Evolutionary conservation across 176 grass and related monocot species (phyloP).

Genomic region (Musa beccarii): DNA sequence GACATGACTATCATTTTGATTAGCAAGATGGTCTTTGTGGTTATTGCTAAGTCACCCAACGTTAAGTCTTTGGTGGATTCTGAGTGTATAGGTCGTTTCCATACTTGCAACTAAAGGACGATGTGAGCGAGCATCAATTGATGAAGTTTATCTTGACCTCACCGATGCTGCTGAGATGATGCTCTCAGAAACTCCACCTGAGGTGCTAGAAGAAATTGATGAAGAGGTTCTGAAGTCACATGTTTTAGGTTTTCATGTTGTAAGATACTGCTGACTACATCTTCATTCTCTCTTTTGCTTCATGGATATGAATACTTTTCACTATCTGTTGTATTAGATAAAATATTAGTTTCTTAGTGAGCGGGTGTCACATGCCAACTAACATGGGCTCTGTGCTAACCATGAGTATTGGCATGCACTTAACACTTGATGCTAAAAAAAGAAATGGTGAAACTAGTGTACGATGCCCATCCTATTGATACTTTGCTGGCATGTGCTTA

Average conservation of each 20-base stretch:
- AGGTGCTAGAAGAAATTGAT: constrained; percentile 25
- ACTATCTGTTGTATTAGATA: neutral
- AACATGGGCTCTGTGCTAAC: neutral
- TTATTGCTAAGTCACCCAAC: neutral
- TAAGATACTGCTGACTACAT: constrained; percentile 24
- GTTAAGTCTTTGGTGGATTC: neutral
- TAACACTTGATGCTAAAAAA: neutral
- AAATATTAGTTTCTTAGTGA: neutral
- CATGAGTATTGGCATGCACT: neutral
- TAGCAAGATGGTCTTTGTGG: neutral
- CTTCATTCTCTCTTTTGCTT: neutral
- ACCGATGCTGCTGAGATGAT: constrained; percentile 75
- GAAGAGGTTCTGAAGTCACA: constrained; percentile 69
- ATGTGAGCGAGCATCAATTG: constrained; percentile 88
- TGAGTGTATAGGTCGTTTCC: constrained; percentile 52
- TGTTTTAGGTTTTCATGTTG: constrained; percentile 51
- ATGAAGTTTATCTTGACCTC: constrained; percentile 97
- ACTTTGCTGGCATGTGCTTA: neutral
- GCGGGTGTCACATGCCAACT: neutral
- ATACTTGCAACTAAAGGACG: constrained; percentile 72
- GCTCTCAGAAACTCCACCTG: constrained; percentile 54
- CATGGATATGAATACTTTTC: neutral
- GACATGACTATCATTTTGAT: neutral
- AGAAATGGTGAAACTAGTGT: no score
- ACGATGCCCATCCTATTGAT: neutral